These are phyloP conservation scores for Trypanosoma mega DNA, from an alignment of 208 protist genomes.

Conservation along the genomic window DNA sequence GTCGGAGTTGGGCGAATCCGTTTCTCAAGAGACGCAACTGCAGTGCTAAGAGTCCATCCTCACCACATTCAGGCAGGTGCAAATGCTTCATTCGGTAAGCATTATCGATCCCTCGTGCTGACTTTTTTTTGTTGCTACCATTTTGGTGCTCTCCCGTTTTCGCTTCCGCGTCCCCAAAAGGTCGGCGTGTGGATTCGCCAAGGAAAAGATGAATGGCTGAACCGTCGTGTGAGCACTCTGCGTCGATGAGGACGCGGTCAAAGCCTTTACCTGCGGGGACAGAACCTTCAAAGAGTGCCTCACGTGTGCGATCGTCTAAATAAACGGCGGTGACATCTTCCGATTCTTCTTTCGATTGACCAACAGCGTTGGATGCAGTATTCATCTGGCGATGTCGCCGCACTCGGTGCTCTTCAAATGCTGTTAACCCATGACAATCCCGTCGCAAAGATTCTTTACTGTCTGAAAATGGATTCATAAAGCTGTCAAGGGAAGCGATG, in stretches of 20 bases:
- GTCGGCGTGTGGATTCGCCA: constrained; percentile 12
- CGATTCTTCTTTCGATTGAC: neutral
- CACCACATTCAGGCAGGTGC: constrained; percentile 21
- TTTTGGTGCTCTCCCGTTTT: no score
- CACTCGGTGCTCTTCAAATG: constrained; percentile 31
- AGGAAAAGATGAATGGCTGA: constrained; percentile 71
- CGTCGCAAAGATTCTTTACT: neutral
- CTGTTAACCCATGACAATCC: constrained; percentile 17
- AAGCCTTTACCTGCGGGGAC: constrained; percentile 27
- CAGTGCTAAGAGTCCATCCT: constrained; percentile 32
- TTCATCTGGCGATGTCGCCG: constrained; percentile 4
- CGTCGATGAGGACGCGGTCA: constrained; percentile 87
- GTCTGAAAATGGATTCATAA: no score
- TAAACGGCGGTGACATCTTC: constrained; percentile 14
- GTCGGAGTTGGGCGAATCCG: constrained; percentile 66
- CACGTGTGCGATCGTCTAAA: neutral
- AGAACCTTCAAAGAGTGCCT: neutral
- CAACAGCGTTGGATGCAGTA: neutral
- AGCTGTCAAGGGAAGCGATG: constrained; percentile 26
- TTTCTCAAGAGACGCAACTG: constrained; percentile 74
- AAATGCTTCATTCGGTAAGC: constrained; percentile 65
- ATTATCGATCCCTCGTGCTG: constrained; percentile 48
- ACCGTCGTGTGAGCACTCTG: constrained; percentile 91
- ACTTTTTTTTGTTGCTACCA: neutral
- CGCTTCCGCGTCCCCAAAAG: no score